These are phyloP conservation scores for Boletus rubescentipes DNA, from an alignment of 768 basidiomycete genomes.

Conservation along the genomic window DNA sequence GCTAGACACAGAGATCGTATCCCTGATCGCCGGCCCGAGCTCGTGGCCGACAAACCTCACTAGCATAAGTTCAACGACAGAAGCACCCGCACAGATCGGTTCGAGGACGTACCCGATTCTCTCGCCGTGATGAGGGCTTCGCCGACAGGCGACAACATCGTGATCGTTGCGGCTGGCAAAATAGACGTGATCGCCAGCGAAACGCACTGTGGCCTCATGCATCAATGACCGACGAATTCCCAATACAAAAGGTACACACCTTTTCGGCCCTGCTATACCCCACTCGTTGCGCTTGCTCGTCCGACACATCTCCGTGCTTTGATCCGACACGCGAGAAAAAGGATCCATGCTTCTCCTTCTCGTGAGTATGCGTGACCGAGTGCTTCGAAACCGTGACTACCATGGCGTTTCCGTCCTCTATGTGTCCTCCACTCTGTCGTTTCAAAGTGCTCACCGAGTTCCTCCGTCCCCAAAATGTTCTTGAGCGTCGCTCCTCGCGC, in stretches of 20 bases:
- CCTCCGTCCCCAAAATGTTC: slow-evolving; percentile 18
- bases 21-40: slow-evolving; percentile 35
- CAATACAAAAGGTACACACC: slow-evolving; percentile 2
- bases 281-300: slow-evolving; percentile 11
- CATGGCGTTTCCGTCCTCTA: neutral
- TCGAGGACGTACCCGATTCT: slow-evolving; percentile 15
- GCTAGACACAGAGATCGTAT: slow-evolving; percentile 36
- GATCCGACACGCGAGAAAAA: slow-evolving; percentile 20
- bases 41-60: slow-evolving; percentile 36
- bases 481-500: slow-evolving; percentile 22
- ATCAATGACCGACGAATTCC: neutral
- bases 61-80: slow-evolving; percentile 9
- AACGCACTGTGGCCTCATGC: slow-evolving; percentile 14
- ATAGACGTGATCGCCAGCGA: slow-evolving; percentile 30
- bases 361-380: neutral
- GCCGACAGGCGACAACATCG: slow-evolving; percentile 25
- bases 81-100: neutral
- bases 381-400: neutral
- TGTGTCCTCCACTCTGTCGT: neutral
- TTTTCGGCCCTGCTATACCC: slow-evolving; percentile 32
- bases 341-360: slow-evolving; percentile 32
- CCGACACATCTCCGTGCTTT: slow-evolving; percentile 13
- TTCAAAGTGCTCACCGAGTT: slow-evolving; percentile 12
- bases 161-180: slow-evolving; percentile 17
- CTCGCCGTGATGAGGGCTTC: slow-evolving; percentile 20